Base-by-base conservation (phyloP, 805 yeast species). In the Schwanniomyces vanrijiae region DNA sequence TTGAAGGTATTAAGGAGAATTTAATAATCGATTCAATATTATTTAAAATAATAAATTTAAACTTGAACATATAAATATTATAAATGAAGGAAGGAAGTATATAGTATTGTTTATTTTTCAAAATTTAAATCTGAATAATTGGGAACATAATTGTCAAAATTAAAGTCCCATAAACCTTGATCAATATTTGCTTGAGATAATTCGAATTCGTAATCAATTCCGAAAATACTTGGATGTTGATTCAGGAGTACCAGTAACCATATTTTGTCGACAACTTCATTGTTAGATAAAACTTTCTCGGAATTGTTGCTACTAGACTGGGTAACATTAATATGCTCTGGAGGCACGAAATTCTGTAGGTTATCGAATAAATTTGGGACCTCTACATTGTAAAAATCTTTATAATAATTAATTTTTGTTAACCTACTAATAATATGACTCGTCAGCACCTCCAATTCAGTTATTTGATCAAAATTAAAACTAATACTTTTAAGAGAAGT, bases 371-470 rank as follows among this genome's bases (percentile, higher is more conserved):
- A 20, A 10, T 19, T 14, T 11, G 39, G 39, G 7, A 37, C 39
- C n/a, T 37, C 39, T 9, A 20, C 14, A 20, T 19, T 25, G 25
- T 20, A 37, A 19, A 38, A 14, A 34, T 53, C 55, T 40, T 49
- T 48, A 39, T 41, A 45, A 42, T 38, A 18, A 6, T 44, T 37
- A 14, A 44, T 20, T 16, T 42, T 40, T 16, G 42, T 48, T 13
- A 49, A 14, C 2, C 29, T 28, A 22, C 31, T 35, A n/a, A 34
- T 37, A 16, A 45, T 20, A 7, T 21, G 11, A 18, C 7, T 24
- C 3, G 64, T 60, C 33, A 69, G 37, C 25, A 65, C 69, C 19
- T 55, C 53, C 16, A 68, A 24, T 35, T 66, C 69, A 1, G 51
- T 53, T 3, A 47, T 43, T 8, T 40, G 33, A 10, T 55, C 56